Evolutionary conservation across 2,329 filamentous ascomycete species (phyloP).

Genomic region (Fusarium sulawesiense): DNA sequence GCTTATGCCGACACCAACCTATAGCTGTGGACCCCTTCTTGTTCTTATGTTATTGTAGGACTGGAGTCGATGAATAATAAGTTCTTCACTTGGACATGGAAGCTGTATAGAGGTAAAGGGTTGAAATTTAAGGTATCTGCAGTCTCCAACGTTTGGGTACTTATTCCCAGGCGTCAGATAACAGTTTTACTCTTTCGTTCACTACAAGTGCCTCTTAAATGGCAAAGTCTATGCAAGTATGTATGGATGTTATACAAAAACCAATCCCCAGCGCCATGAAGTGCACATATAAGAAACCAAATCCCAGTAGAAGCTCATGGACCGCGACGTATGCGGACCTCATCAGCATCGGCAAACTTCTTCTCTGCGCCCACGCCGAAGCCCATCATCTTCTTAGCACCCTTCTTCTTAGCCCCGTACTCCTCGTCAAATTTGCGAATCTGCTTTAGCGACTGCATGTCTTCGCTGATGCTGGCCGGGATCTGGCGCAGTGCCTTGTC

Average conservation of each 20-base stretch:
- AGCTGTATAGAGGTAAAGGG: background rate
- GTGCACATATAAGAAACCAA: slow-evolving; percentile 5
- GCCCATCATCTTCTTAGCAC: slow-evolving; percentile 69
- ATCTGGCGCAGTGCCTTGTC: slow-evolving; percentile 89
- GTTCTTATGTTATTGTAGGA: background rate
- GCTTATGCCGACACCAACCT: background rate
- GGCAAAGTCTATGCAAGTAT: slow-evolving; percentile 35
- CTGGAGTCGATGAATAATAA: background rate
- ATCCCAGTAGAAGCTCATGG: slow-evolving; percentile 16
- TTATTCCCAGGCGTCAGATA: background rate
- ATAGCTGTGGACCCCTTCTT: background rate
- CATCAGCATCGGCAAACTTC: slow-evolving; percentile 53
- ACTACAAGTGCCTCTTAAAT: slow-evolving; percentile 9
- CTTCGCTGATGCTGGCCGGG: slow-evolving; percentile 89
- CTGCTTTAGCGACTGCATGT: slow-evolving; percentile 86
- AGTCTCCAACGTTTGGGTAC: background rate
- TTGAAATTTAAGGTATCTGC: background rate
- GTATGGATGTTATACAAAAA: slow-evolving; percentile 17
- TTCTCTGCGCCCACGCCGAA: slow-evolving; percentile 63
- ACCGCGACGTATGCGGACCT: slow-evolving; percentile 57
- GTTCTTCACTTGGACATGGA: background rate
- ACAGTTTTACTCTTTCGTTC: slow-evolving; percentile 4
- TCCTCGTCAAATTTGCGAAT: slow-evolving; percentile 97
- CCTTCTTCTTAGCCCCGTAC: slow-evolving; percentile 83
- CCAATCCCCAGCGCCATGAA: slow-evolving; percentile 17